phyloP scores from a whole-genome alignment of 305 asterid genomes.

The Ajuga reptans region DNA sequence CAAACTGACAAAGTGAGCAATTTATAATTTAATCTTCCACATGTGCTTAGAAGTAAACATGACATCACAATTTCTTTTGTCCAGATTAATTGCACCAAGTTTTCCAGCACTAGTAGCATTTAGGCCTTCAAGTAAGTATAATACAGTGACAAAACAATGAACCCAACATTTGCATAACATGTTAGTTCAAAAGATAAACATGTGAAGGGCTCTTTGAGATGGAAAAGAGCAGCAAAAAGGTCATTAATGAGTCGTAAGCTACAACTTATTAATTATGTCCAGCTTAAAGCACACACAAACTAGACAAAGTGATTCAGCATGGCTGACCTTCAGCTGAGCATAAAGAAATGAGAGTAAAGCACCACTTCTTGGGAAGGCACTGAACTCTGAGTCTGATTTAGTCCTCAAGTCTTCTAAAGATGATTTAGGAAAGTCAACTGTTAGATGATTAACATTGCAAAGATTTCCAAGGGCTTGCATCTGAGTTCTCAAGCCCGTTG shows the following conservation, averaged over 20 bases:
- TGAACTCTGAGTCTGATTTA: constrained; percentile 50
- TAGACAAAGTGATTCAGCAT: constrained; percentile 7
- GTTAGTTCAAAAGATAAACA: constrained; percentile 6
- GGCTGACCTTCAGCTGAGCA: constrained; percentile 76
- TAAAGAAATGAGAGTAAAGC: constrained; percentile 73
- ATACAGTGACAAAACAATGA: not conserved
- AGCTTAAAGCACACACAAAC: constrained; percentile 18
- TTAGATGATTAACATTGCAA: constrained; percentile 63
- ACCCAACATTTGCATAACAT: constrained; percentile 6
- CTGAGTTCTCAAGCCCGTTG: constrained; percentile 67
- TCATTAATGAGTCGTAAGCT: constrained; percentile 14
- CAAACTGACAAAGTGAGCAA: constrained; percentile 9
- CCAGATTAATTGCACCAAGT: constrained; percentile 4
- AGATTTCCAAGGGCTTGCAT: constrained; percentile 85
- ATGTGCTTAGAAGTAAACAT: constrained; percentile 7
- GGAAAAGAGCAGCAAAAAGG: constrained; percentile 1
- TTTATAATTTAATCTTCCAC: constrained; percentile 9
- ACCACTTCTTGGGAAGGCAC: constrained; percentile 69
- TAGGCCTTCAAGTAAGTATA: not conserved
- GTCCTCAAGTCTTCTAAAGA: constrained; percentile 48
- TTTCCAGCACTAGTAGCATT: not conserved
- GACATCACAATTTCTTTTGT: constrained; percentile 2
- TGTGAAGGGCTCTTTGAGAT: constrained; percentile 13
- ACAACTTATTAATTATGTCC: constrained; percentile 12
- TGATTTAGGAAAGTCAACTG: constrained; percentile 42